Evolutionary conservation across 129 eudicot species (phyloP).

Genomic region (Smallanthus sonchifolius): DNA sequence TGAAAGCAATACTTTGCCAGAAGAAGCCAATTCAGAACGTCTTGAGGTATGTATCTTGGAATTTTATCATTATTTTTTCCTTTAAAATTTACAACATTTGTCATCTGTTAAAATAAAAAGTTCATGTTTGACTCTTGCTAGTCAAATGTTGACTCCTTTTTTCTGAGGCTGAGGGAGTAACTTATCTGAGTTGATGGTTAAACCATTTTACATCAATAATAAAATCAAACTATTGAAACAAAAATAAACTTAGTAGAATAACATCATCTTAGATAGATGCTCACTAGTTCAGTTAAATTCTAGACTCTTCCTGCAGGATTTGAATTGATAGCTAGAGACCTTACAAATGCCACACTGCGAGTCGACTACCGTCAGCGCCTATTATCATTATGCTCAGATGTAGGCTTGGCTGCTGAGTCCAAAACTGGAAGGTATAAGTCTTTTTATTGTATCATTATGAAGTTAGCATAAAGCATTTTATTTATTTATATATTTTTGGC

Average conservation of each 20-base stretch:
- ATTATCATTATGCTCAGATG: constrained; percentile 95
- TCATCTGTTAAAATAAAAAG: background rate
- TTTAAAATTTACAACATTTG: background rate
- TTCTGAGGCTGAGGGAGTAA: constrained; percentile 7
- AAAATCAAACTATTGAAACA: constrained; percentile 4
- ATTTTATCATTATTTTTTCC: background rate
- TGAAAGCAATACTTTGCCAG: constrained; percentile 74
- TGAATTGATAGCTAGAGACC: constrained; percentile 72
- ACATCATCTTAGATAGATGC: constrained; percentile 36
- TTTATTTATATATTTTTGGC: background rate
- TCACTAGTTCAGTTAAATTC: constrained; percentile 76
- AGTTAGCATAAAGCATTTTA: background rate
- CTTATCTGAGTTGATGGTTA: background rate
- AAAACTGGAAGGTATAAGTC: constrained; percentile 77
- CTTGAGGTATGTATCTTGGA: constrained; percentile 57
- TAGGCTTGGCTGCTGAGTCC: constrained; percentile 98
- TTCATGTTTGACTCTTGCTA: constrained; percentile 5
- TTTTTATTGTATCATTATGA: background rate
- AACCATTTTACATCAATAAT: background rate
- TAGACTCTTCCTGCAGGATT: constrained; percentile 99
- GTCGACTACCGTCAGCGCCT: constrained; percentile 89
- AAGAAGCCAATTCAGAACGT: constrained; percentile 93
- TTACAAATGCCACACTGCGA: constrained; percentile 57
- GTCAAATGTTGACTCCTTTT: constrained; percentile 15
- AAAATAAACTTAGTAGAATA: background rate